These are phyloP conservation scores for Neurospora crassa DNA, from an alignment of 2,329 filamentous ascomycete species.

Conservation along the genomic window DNA sequence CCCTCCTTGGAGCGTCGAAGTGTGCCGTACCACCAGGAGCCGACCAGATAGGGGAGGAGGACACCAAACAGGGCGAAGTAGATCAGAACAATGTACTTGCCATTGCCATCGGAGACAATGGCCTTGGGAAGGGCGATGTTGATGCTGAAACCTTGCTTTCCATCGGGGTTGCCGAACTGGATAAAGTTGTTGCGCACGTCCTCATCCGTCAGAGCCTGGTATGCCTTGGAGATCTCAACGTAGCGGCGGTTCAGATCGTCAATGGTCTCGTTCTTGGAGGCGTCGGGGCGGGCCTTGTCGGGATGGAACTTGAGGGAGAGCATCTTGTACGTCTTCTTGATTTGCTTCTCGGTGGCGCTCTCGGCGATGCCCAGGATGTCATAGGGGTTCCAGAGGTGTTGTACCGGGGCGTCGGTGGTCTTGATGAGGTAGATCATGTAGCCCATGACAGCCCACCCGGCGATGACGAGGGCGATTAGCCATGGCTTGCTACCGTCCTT, in stretches of 20 bases:
- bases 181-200: constrained; percentile 95
- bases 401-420: constrained; percentile 59
- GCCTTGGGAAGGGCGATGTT: constrained; percentile 91
- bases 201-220: constrained; percentile 95
- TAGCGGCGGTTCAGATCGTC: constrained; percentile 80
- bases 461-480: constrained; percentile 63
- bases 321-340: constrained; percentile 83
- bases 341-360: constrained; percentile 78
- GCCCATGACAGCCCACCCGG: constrained; percentile 75
- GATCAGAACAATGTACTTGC: constrained; percentile 86
- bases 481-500: constrained; percentile 75
- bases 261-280: constrained; percentile 77
- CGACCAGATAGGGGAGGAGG: constrained; percentile 83
- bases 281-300: constrained; percentile 80
- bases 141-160: constrained; percentile 96
- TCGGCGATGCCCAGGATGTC: constrained; percentile 82
- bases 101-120: constrained; percentile 86
- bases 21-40: constrained; percentile 98
- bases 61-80: constrained; percentile 86
- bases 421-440: constrained; percentile 89
- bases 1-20: constrained; percentile 89
- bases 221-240: constrained; percentile 94
- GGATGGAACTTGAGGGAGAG: constrained; percentile 83
- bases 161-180: constrained; percentile 91
- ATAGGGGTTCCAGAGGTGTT: constrained; percentile 93